These are phyloP conservation scores for Cutaneotrichosporon mucoides DNA, from an alignment of 1,284 basidiomycete genomes.

Conservation along the genomic window DNA sequence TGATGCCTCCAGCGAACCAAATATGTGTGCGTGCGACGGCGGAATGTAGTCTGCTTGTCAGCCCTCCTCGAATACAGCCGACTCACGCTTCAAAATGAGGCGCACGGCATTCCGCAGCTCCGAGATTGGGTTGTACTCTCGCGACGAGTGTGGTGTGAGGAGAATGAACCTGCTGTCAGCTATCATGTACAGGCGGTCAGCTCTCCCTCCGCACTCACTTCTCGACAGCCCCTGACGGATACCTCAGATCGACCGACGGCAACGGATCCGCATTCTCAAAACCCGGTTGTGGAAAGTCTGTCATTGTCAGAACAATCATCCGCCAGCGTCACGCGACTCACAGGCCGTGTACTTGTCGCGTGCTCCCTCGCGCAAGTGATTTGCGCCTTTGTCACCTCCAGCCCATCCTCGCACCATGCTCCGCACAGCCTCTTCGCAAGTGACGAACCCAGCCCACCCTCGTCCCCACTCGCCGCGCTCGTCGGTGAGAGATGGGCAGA, in stretches of 20 bases:
- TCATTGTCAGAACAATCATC: neutral
- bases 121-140: constrained; percentile 51
- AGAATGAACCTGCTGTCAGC: constrained; percentile 40
- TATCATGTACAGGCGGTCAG: neutral
- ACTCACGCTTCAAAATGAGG: constrained; percentile 43
- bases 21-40: constrained; percentile 34
- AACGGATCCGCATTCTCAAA: constrained; percentile 41
- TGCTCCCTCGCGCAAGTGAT: constrained; percentile 10
- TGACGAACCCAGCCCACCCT: constrained; percentile 40
- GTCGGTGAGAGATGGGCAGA: constrained; percentile 32
- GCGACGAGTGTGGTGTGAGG: constrained; percentile 36
- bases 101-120: constrained; percentile 44
- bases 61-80: neutral
- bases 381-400: constrained; percentile 18
- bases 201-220: constrained; percentile 25
- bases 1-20: constrained; percentile 34
- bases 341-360: constrained; percentile 20
- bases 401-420: constrained; percentile 31
- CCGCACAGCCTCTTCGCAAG: constrained; percentile 32
- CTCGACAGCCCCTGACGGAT: constrained; percentile 48
- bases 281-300: constrained; percentile 46
- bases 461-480: constrained; percentile 38
- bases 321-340: constrained; percentile 8
- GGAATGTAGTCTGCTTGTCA: constrained; percentile 36
- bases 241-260: constrained; percentile 46